Base-by-base conservation (phyloP, 2,329 filamentous ascomycete species). In the Massarina eburnea region DNA sequence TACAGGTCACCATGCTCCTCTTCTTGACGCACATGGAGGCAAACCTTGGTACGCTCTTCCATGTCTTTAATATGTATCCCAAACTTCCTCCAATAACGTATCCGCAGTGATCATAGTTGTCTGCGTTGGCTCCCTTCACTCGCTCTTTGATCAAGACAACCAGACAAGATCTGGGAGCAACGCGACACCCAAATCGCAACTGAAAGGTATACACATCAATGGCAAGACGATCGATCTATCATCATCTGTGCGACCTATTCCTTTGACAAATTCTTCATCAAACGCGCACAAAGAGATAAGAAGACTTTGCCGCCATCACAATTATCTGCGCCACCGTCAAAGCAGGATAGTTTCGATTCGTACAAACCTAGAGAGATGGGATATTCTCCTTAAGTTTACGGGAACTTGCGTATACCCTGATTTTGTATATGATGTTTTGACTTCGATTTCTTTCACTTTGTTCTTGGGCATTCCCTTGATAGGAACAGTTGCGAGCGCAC, bases 1-100 rank as follows among this genome's bases (percentile, higher is more conserved):
- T 47, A 18, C 36, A 41, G 6, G 20, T 48, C 19, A 41, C 36
- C 3, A 19, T 43, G 24, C 45, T 48, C n/a, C 17, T 41, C 8
- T 44, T 43, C 15, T 21, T 48, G 8, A 30, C 41, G 8, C 41
- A 48, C 19, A 33, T 48, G 9, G 45, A 43, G 34, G 45, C 45
- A 8, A 43, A 38, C 10, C 43, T 41, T 24, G 45, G 45, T 48
- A 38, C 26, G 45, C 22, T 12, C 10, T 14, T 38, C 20, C 19
- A 9, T 19, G 21, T 8, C 18, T 8, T 8, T 8, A 22, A 22
- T 21, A 4, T 24, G 3, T 8, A 38, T 24, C 6, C n/a, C n/a
- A 9, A 8, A 20, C n/a, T 14, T 10, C 4, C 4, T 3, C 8
- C 29, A 8, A 32, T 46, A 36, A 46, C 14, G 17, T 8, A 10